A percentile compares a stretch with the other conserved stretches of the same genome.
phyloP scores from a whole-genome alignment of 2,329 filamentous ascomycete species.

The Geoglossum cookeanum region DNA sequence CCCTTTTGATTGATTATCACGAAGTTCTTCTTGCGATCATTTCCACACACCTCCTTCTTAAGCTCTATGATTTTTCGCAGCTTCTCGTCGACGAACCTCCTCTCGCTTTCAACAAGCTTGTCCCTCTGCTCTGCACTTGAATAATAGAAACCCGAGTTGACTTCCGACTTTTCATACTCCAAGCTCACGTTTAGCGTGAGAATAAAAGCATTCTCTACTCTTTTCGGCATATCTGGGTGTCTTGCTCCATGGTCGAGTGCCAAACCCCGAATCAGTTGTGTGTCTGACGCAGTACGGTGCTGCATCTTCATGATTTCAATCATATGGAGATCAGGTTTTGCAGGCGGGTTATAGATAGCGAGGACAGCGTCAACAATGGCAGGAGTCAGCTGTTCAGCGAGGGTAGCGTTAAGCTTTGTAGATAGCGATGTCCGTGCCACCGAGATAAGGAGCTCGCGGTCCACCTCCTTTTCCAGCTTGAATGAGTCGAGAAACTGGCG shows the following conservation, averaged over 20 bases:
- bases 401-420: slow-evolving; percentile 78
- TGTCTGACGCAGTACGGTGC: slow-evolving; percentile 88
- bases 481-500: slow-evolving; percentile 75
- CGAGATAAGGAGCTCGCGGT: slow-evolving; percentile 81
- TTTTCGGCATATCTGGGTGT: slow-evolving; percentile 96
- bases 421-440: slow-evolving; percentile 88
- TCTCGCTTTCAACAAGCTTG: slow-evolving; percentile 94
- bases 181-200: slow-evolving; percentile 89
- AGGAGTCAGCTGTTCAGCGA: slow-evolving; percentile 81
- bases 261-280: slow-evolving; percentile 81
- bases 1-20: slow-evolving; percentile 99
- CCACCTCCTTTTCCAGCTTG: slow-evolving; percentile 74
- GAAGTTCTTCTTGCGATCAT: slow-evolving; percentile 84
- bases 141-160: slow-evolving; percentile 98
- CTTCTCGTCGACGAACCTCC: slow-evolving; percentile 89
- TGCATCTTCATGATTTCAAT: slow-evolving; percentile 99
- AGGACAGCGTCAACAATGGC: slow-evolving; percentile 94
- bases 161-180: slow-evolving; percentile 98
- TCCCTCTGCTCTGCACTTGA: slow-evolving; percentile 91
- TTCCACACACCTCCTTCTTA: slow-evolving; percentile 93
- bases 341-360: slow-evolving; percentile 72
- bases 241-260: slow-evolving; percentile 88
- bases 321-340: slow-evolving; percentile 96
- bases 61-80: slow-evolving; percentile 92
- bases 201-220: slow-evolving; percentile 87